Conservation (phyloP, 192 early-diverging fungal species). For the Entomortierella beljakovae region DNA sequence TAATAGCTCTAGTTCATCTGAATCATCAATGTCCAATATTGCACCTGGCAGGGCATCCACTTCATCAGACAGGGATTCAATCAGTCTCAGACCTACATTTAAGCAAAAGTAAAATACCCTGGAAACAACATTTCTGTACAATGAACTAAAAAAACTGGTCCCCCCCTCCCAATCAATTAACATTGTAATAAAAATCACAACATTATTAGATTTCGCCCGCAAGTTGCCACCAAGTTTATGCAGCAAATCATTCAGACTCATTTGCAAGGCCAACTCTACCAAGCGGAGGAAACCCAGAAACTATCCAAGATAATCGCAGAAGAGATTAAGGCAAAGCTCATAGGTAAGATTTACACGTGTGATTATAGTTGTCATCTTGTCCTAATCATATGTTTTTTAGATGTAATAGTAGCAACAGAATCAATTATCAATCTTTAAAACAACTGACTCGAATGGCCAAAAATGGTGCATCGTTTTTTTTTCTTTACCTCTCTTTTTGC, state of each 20-base stretch:
- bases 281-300: conserved; percentile 24
- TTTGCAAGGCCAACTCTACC: conserved; percentile 31
- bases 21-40: conserved; percentile 1
- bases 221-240: conserved; percentile 51
- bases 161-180: too few relatives aligned
- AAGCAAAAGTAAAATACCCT: conserved; percentile 43
- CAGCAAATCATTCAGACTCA: conserved; percentile 41
- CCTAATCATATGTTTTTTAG: background rate
- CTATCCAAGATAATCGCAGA: conserved; percentile 45
- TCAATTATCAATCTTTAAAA: too few relatives aligned
- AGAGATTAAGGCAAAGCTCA: conserved; percentile 47
- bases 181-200: too few relatives aligned
- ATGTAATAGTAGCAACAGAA: background rate
- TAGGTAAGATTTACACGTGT: conserved; percentile 10
- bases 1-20: background rate
- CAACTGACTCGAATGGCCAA: too few relatives aligned
- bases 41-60: conserved; percentile 21
- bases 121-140: background rate
- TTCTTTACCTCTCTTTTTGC: conserved; percentile 1
- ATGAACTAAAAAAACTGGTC: too few relatives aligned
- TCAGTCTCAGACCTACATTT: conserved; percentile 45
- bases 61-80: conserved; percentile 36
- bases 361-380: background rate
- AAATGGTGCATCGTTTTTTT: too few relatives aligned
- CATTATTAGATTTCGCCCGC: conserved; percentile 44